phyloP scores from a whole-genome alignment of 768 basidiomycete genomes.

The Kwoniella mangroviensis region DNA sequence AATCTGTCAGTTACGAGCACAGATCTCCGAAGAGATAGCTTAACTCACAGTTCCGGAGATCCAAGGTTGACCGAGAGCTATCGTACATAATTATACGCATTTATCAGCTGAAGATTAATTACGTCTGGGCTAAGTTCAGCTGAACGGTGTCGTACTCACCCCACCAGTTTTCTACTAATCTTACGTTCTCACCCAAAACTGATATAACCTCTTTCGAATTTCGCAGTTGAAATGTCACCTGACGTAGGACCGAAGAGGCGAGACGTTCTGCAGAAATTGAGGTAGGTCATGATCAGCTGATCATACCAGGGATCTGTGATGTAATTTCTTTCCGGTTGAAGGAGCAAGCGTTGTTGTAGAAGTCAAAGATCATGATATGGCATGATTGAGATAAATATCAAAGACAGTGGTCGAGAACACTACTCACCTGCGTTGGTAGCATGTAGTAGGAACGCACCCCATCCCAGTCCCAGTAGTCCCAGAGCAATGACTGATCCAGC shows the following conservation, averaged over 20 bases:
- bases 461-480: constrained; percentile 34
- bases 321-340: too few relatives aligned
- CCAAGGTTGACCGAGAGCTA: constrained; percentile 56
- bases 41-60: constrained; percentile 51
- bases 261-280: constrained; percentile 44
- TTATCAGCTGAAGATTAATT: neutral
- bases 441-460: constrained; percentile 47
- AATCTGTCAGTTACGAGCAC: neutral
- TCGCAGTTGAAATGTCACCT: constrained; percentile 53
- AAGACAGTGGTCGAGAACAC: too few relatives aligned
- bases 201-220: constrained; percentile 46
- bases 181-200: constrained; percentile 46
- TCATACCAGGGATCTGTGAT: neutral
- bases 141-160: constrained; percentile 37
- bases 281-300: neutral
- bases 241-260: constrained; percentile 52
- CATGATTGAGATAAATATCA: too few relatives aligned
- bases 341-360: too few relatives aligned
- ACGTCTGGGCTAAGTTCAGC: neutral
- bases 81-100: neutral
- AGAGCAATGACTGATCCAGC: constrained; percentile 32
- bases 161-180: constrained; percentile 48
- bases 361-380: too few relatives aligned
- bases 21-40: neutral
- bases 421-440: constrained; percentile 43